Evolutionary conservation across 768 basidiomycete species (phyloP), one percentile per base, ranked within the genome.

Genomic region (Rhodocollybia butyracea): DNA sequence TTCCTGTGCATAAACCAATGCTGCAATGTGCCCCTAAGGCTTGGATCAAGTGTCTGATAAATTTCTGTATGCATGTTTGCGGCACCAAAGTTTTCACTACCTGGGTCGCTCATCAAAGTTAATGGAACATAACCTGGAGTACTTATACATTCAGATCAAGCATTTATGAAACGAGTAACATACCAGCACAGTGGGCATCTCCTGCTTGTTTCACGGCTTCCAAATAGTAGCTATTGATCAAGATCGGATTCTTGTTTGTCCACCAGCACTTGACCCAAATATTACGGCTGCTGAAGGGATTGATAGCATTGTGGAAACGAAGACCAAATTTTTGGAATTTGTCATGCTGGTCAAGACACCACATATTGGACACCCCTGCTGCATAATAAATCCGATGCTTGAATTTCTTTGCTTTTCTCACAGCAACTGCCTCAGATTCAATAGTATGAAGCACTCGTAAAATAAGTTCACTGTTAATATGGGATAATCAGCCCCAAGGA

Each of bases 1-100:
- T 61, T 1, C n/a, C 15, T 48, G 0, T 53, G 51, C 64, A 64
- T 69, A 43, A 65, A 73, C 0, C 58, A 39, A 36, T 73, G 69
- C 30, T 71, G 71, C 0, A 70, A 31, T 1, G 57, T 66, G 2
- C 60, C 67, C 0, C 2, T 5, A 0, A 73, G 50, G 0, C 42
- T 11, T 1, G 68, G 64, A 41, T 74, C 70, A 7, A 64, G 60
- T 2, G 15, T 32, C 5, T 68, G 70, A 2, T 61, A 60, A 0
- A 72, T 56, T 10, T 56, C 36, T 0, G 72, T 71, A 5, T 73
- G 69, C 0, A 60, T 61, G 57, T 71, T 71, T 15, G 69, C 71
- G 38, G 71, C 60, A 1, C 64, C 62, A 51, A 59, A 63, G 32
- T 72, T 71, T 51, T 70, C 65, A 0, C 60, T 53, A 0, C 68